Evolutionary conservation across 2,329 filamentous ascomycete genomes (phyloP), one percentile per base, ranked within the genome.

Genomic region (Penicillium aurantiogriseum): DNA sequence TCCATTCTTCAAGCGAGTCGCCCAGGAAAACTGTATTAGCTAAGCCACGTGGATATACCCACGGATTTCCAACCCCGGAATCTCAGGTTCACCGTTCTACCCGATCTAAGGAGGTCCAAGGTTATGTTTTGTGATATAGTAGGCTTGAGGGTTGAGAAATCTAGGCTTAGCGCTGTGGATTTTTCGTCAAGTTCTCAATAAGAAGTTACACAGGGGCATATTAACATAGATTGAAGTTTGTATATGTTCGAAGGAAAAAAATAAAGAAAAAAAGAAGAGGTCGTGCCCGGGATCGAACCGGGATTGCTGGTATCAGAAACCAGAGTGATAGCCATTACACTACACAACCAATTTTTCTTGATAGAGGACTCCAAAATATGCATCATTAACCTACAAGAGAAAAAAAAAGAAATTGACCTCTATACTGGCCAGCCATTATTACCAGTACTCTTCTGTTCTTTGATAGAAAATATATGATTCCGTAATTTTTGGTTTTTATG

Each of bases 251-350:
- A 7, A 27, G 25, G 25, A 4, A 21, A 40, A 13, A 17, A 25
- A 10, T 10, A 29, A 9, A 10, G 4, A 7, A 10, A 33, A 46
- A 44, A 46, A 17, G 2, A 21, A 33, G 2, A 46, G 44, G 44
- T 46, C 44, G n/a, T 46, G 29, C 44, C 44, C 44, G 44, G 44
- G 44, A 46, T 46, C 44, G 44, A 46, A 46, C 44, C 44, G 27
- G 44, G 44, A 46, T 46, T 19, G 27, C n/a, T 46, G 44, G 44
- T 21, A 46, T 46, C 44, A 46, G 44, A 46, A 46, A 21, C 44
- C 44, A 46, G n/a, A 33, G 44, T 46, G 44, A 46, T 46, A 5
- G 6, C 44, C 44, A 46, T 46, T 46, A 46, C 44, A 46, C 44
- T 46, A 46, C 29, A 33, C n/a, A 46, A 46, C 44, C 44, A 2